Evolutionary conservation across 441 rosid genomes (phyloP).

Genomic region (Cnidoscolus chayamansa): DNA sequence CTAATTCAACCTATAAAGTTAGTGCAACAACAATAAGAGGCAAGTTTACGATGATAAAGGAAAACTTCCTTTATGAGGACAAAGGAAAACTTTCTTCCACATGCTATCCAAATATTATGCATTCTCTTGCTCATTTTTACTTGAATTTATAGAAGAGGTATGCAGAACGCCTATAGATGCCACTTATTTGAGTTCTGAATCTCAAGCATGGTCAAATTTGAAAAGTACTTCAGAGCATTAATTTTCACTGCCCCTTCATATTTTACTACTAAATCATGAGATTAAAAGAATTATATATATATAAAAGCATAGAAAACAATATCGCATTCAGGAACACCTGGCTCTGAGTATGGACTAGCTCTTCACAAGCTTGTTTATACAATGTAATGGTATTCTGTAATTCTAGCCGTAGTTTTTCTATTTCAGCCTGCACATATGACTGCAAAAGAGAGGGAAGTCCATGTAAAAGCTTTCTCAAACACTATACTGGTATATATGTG

Average conservation of each 20-base stretch:
- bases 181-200: constrained; percentile 4
- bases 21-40: constrained; percentile 12
- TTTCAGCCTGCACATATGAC: constrained; percentile 53
- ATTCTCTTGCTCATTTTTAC: not conserved
- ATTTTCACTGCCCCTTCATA: not conserved
- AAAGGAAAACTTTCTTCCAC: not conserved
- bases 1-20: constrained; percentile 51
- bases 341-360: constrained; percentile 65
- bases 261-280: not conserved
- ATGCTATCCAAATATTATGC: constrained; percentile 13
- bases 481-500: not conserved
- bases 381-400: constrained; percentile 52
- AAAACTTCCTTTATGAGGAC: constrained; percentile 1
- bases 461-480: constrained; percentile 19
- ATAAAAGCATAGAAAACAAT: not conserved
- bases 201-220: not conserved
- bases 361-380: constrained; percentile 73
- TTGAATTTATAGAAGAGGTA: not conserved
- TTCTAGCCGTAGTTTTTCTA: constrained; percentile 61
- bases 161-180: not conserved
- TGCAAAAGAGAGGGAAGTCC: constrained; percentile 29
- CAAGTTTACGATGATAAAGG: constrained; percentile 7
- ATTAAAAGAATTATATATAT: not conserved
- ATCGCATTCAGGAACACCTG: constrained; percentile 43
- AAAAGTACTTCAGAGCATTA: not conserved